phyloP scores from a whole-genome alignment of 352 stramenopile species.

The Phytophthora brassicae region DNA sequence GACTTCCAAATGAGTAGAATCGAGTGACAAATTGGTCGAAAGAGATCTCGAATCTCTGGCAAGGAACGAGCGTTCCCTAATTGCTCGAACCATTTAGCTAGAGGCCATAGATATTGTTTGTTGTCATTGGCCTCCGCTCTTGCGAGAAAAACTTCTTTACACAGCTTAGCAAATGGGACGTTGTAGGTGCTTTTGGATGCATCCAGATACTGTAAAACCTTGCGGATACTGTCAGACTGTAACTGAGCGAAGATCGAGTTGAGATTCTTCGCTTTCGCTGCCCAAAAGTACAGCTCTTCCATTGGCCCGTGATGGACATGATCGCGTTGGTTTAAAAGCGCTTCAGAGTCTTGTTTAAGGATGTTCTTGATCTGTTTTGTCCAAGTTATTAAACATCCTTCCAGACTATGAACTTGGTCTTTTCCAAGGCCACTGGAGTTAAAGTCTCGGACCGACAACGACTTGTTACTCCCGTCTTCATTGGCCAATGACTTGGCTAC shows the following conservation, averaged over 20 bases:
- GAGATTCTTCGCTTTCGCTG: constrained; percentile 79
- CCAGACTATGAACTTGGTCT: constrained; percentile 84
- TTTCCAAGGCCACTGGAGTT: constrained; percentile 46
- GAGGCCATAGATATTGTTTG: constrained; percentile 78
- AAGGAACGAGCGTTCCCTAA: constrained; percentile 45
- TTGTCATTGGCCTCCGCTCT: constrained; percentile 89
- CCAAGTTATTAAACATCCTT: constrained; percentile 92
- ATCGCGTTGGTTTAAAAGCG: constrained; percentile 57
- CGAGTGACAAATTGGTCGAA: constrained; percentile 86
- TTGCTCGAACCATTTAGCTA: constrained; percentile 65
- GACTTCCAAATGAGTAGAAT: constrained; percentile 92
- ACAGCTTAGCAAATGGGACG: constrained; percentile 90
- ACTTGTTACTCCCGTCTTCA: constrained; percentile 4
- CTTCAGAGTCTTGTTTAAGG: constrained; percentile 88
- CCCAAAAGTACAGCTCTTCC: constrained; percentile 91
- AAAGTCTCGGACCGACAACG: constrained; percentile 7
- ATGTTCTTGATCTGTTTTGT: constrained; percentile 95
- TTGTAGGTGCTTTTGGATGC: constrained; percentile 90
- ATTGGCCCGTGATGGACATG: constrained; percentile 71
- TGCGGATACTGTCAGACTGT: constrained; percentile 83
- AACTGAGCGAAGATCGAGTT: constrained; percentile 92
- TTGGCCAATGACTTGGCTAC: constrained; percentile 24
- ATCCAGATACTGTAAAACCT: constrained; percentile 89
- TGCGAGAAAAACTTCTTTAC: constrained; percentile 90
- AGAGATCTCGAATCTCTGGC: constrained; percentile 64